Conservation (phyloP, 73 alveolate genomes). For the Tetrahymena malaccensis region DNA sequence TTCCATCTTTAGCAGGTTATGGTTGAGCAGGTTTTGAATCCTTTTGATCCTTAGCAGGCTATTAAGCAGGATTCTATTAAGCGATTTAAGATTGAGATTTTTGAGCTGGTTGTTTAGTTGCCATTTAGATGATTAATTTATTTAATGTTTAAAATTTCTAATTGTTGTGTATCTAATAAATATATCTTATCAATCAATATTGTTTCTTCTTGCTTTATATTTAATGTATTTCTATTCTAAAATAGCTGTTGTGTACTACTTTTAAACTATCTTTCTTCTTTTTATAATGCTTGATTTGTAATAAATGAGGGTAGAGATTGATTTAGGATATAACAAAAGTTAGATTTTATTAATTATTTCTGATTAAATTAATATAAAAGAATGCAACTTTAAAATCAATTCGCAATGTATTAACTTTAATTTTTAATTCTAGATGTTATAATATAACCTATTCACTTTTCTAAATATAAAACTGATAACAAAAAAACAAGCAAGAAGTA, state of each 20-base stretch:
- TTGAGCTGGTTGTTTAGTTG: not conserved
- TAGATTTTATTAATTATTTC: not conserved
- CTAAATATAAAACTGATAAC: not conserved
- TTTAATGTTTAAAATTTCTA: no score
- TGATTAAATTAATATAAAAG: not conserved
- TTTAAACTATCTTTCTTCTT: no score
- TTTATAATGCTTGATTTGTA: not conserved
- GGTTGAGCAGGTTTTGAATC: not conserved
- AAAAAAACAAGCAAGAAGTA: no score
- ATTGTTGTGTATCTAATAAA: not conserved
- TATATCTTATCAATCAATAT: no score
- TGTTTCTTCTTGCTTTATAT: no score
- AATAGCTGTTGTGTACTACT: no score
- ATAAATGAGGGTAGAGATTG: no score
- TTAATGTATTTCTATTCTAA: not conserved
- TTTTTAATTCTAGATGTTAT: not conserved
- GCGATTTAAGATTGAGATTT: not conserved
- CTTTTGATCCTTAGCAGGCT: not conserved
- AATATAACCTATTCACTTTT: not conserved
- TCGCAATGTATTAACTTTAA: not conserved
- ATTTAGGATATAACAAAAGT: not conserved
- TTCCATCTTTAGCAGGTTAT: not conserved
- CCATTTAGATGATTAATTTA: not conserved
- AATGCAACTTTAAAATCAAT: not conserved
- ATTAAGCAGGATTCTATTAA: not conserved